Conservation (phyloP, 208 protist species). For the Trypanosomatidae sp. region DNA sequence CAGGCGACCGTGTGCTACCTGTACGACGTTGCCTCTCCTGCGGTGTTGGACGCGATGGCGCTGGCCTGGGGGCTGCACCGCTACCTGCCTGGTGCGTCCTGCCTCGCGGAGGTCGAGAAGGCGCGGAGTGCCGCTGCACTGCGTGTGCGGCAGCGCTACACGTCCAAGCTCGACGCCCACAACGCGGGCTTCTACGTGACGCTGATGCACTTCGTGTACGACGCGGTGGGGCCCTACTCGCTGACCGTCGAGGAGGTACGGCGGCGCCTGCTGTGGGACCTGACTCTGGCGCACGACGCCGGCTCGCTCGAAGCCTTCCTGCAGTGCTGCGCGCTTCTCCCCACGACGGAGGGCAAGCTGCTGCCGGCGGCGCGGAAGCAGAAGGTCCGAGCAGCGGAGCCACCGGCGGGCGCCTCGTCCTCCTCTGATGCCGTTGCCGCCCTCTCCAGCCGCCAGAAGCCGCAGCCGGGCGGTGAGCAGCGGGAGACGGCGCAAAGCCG, state of each 20-base stretch:
- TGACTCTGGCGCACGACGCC: constrained; percentile 60
- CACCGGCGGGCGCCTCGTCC: no score
- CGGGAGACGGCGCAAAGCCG: constrained; percentile 15
- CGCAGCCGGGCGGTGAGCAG: no score
- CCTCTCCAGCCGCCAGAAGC: constrained; percentile 35
- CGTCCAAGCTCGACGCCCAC: constrained; percentile 40
- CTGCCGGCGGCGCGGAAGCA: constrained; percentile 21
- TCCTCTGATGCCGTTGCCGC: not conserved
- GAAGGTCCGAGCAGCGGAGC: not conserved
- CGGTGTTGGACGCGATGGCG: constrained; percentile 60
- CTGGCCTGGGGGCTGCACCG: constrained; percentile 61
- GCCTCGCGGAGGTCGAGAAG: constrained; percentile 23
- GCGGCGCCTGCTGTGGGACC: constrained; percentile 56
- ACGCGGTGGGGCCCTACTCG: constrained; percentile 75
- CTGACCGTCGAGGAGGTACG: constrained; percentile 62
- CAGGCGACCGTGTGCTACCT: constrained; percentile 79
- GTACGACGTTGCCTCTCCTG: constrained; percentile 33
- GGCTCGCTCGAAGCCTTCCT: constrained; percentile 60
- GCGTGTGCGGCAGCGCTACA: constrained; percentile 62
- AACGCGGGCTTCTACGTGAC: constrained; percentile 52
- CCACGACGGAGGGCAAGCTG: constrained; percentile 18
- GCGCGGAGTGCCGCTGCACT: constrained; percentile 41
- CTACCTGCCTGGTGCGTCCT: constrained; percentile 37
- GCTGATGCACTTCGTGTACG: constrained; percentile 81
- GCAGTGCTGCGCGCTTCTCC: constrained; percentile 54